These are phyloP conservation scores for Castanea mollissima DNA, from an alignment of 306 rosid species.

Conservation along the genomic window DNA sequence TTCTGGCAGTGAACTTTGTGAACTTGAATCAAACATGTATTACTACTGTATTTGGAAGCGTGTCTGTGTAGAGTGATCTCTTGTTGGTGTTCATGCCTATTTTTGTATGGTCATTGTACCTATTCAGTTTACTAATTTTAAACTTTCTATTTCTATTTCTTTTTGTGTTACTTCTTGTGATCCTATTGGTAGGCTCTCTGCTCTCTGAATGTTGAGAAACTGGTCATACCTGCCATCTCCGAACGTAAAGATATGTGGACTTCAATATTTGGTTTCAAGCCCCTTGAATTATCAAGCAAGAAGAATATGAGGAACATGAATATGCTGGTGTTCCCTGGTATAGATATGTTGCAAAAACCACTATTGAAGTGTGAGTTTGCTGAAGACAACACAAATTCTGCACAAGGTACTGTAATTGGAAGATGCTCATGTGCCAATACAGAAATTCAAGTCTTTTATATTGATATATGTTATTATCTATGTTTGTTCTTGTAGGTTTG, in stretches of 20 bases:
- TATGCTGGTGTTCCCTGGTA: conserved; percentile 81
- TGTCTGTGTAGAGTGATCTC: background rate
- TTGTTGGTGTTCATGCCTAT: background rate
- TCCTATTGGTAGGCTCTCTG: conserved; percentile 57
- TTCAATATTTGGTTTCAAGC: conserved; percentile 74
- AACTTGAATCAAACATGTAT: background rate
- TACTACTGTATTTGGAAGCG: background rate
- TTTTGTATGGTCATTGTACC: background rate
- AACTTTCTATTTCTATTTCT: conserved; percentile 12
- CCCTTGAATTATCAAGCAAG: conserved; percentile 56
- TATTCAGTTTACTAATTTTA: conserved; percentile 25
- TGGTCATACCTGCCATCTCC: conserved; percentile 90
- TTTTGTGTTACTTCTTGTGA: background rate
- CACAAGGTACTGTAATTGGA: conserved; percentile 43
- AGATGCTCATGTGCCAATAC: conserved; percentile 5
- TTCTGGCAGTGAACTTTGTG: background rate
- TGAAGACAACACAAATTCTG: conserved; percentile 27
- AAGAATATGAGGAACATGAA: conserved; percentile 56
- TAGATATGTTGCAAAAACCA: conserved; percentile 78
- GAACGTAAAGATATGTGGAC: conserved; percentile 85
- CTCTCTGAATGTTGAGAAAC: conserved; percentile 71
- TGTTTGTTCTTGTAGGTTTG: conserved; percentile 43
- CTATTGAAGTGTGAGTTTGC: conserved; percentile 28
- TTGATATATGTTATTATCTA: background rate
- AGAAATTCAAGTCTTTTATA: conserved; percentile 11